Conservation (phyloP, 2,329 filamentous ascomycete species). For the Fusarium floridanum region DNA sequence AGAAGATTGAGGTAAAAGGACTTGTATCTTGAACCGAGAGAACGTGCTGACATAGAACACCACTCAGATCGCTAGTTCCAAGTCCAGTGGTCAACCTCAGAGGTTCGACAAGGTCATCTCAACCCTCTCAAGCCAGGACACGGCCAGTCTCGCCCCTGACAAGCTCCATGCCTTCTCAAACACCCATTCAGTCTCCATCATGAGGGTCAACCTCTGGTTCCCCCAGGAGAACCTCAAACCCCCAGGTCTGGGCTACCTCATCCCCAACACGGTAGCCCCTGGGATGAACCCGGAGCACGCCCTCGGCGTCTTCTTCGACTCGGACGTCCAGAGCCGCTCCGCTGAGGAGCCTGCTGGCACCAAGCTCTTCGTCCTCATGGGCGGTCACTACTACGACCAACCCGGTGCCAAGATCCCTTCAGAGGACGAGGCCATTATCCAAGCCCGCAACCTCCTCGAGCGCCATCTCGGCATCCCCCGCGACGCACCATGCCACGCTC, state of each 20-base stretch:
- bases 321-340: constrained; percentile 65
- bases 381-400: constrained; percentile 87
- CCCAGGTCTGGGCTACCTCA: constrained; percentile 89
- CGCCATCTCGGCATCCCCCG: constrained; percentile 79
- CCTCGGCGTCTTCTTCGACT: constrained; percentile 94
- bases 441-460: constrained; percentile 77
- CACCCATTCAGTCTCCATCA: constrained; percentile 81
- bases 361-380: constrained; percentile 94
- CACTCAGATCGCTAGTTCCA: constrained; percentile 32
- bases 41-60: constrained; percentile 5
- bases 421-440: constrained; percentile 73
- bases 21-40: not conserved
- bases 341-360: constrained; percentile 74
- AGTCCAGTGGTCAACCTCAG: constrained; percentile 8
- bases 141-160: constrained; percentile 54
- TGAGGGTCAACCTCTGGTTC: constrained; percentile 94
- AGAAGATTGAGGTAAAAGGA: constrained; percentile 58
- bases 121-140: constrained; percentile 67
- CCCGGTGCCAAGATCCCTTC: constrained; percentile 61
- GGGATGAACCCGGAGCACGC: constrained; percentile 84
- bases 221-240: constrained; percentile 71
- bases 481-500: constrained; percentile 70
- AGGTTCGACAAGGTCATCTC: constrained; percentile 72
- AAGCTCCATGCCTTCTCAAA: constrained; percentile 63
- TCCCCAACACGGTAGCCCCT: constrained; percentile 78